phyloP scores from a whole-genome alignment of 345 rosid species.

The Alliaria petiolata region DNA sequence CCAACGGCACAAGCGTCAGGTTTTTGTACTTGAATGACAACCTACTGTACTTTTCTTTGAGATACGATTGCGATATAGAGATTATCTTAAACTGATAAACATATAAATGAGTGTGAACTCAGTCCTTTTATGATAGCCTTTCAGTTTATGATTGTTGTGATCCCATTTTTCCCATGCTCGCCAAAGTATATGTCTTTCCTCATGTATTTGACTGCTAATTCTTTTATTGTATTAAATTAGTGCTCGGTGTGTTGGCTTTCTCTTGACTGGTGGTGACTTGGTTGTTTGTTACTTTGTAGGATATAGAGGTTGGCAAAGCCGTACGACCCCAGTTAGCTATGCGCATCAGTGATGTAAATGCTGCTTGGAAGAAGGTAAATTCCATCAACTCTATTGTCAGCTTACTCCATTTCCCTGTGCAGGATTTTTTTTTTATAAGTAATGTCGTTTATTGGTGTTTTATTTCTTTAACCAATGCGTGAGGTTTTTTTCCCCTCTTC shows the following conservation, averaged over 20 bases:
- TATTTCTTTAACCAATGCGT: neutral
- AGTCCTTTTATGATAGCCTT: no score
- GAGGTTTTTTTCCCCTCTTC: slow-evolving; percentile 6
- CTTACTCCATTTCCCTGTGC: neutral
- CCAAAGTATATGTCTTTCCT: no score
- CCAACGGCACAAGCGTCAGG: slow-evolving; percentile 96
- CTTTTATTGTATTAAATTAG: neutral
- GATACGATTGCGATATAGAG: neutral
- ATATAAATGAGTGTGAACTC: neutral
- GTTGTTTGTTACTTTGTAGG: slow-evolving; percentile 45
- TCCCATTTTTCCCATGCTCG: neutral
- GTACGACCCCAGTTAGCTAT: slow-evolving; percentile 92
- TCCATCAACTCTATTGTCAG: slow-evolving; percentile 6
- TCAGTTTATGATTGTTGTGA: neutral
- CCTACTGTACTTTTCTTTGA: neutral
- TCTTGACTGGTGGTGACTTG: neutral
- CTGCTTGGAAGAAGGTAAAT: slow-evolving; percentile 91
- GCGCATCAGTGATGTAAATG: slow-evolving; percentile 70
- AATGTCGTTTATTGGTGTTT: neutral
- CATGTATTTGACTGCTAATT: neutral
- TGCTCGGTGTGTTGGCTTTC: neutral
- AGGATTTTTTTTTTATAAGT: neutral
- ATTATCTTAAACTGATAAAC: neutral
- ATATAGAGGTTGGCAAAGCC: slow-evolving; percentile 94
- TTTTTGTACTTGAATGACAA: slow-evolving; percentile 13